These are phyloP conservation scores for Helotiales sp. DNA, from an alignment of 2,329 filamentous ascomycete genomes.

Conservation along the genomic window DNA sequence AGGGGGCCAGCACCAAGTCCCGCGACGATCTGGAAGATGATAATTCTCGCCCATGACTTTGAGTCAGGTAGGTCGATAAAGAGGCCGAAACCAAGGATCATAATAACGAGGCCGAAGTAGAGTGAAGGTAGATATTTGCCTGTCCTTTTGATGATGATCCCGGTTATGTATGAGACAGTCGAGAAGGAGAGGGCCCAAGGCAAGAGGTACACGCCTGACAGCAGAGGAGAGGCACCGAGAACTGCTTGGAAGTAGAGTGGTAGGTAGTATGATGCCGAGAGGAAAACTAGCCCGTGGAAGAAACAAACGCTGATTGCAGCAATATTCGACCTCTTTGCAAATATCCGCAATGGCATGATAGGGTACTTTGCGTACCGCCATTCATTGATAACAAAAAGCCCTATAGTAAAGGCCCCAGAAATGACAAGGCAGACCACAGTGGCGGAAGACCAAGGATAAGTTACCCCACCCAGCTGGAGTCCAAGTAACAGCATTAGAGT, in stretches of 20 bases:
- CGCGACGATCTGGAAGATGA: constrained; percentile 50
- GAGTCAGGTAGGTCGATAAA: constrained; percentile 44
- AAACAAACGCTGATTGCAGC: constrained; percentile 67
- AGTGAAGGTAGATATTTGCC: constrained; percentile 49
- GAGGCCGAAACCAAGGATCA: constrained; percentile 48
- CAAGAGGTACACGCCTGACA: constrained; percentile 73
- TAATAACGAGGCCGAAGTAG: constrained; percentile 42
- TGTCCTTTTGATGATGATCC: constrained; percentile 49
- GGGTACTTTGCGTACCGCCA: constrained; percentile 71
- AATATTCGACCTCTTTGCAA: constrained; percentile 64
- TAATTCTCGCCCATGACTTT: constrained; percentile 41
- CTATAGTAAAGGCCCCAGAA: constrained; percentile 63
- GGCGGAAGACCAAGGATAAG: constrained; percentile 68
- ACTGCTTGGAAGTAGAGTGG: constrained; percentile 79
- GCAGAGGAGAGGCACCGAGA: constrained; percentile 64
- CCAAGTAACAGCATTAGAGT: constrained; percentile 83
- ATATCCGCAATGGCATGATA: constrained; percentile 72
- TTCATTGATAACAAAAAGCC: constrained; percentile 66
- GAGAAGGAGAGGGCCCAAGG: constrained; percentile 67
- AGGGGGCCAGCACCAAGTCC: constrained; percentile 53
- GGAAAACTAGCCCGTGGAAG: constrained; percentile 59
- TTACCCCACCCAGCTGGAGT: constrained; percentile 76
- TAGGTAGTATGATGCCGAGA: constrained; percentile 49
- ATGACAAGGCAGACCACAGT: constrained; percentile 76
- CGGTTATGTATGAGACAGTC: constrained; percentile 61